Percentiles rank a stretch among this genome's conserved stretches.
Evolutionary conservation across 148 eudicot species (phyloP).

Genomic region (Rheum nobile): DNA sequence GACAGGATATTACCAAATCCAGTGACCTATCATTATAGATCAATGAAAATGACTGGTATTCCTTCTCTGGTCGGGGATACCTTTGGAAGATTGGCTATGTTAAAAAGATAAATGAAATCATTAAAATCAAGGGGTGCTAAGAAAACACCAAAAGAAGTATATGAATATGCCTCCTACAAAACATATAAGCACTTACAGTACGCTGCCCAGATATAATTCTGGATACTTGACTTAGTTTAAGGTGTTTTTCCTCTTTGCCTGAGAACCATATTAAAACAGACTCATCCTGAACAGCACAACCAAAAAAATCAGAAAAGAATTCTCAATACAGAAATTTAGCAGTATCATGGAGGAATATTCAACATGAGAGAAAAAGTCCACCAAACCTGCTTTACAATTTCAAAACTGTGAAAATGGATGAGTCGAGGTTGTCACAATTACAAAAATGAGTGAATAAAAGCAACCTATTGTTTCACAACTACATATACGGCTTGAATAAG

Average conservation of each 20-base stretch:
- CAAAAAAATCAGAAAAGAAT: background rate
- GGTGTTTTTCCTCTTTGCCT: constrained; percentile 90
- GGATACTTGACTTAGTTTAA: constrained; percentile 78
- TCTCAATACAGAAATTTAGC: background rate
- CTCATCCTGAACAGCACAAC: constrained; percentile 49
- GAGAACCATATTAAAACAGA: constrained; percentile 86
- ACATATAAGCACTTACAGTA: constrained; percentile 45
- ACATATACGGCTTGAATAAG: background rate
- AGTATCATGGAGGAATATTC: background rate
- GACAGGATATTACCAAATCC: constrained; percentile 62
- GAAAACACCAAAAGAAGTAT: constrained; percentile 1
- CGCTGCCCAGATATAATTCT: constrained; percentile 97
- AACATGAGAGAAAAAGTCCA: background rate
- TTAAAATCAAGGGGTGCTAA: background rate
- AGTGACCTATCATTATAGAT: constrained; percentile 82
- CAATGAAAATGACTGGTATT: constrained; percentile 95
- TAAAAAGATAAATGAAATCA: constrained; percentile 5
- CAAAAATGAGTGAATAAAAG: background rate
- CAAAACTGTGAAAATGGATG: background rate
- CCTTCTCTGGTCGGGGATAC: constrained; percentile 97
- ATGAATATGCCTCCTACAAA: background rate
- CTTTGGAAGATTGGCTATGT: constrained; percentile 89
- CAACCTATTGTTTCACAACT: background rate
- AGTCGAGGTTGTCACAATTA: background rate
- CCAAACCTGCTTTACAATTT: background rate